Percentiles rank a stretch among this genome's conserved stretches.
These are phyloP conservation scores for Endocalyx cinctus DNA, from an alignment of 2,329 filamentous ascomycete species.

Conservation along the genomic window DNA sequence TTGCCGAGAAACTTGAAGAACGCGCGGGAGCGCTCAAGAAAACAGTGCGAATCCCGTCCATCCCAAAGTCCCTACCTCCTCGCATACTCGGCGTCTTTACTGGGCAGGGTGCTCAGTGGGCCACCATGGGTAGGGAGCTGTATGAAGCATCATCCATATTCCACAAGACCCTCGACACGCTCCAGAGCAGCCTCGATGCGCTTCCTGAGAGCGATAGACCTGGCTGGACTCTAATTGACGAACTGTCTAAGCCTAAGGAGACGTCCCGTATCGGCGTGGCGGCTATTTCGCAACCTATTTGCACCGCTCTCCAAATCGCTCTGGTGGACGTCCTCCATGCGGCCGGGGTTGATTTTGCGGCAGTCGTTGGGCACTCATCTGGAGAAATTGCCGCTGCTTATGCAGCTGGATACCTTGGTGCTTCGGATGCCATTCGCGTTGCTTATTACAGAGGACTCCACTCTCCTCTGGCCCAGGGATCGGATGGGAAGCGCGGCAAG, in stretches of 20 bases:
- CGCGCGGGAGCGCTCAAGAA: background rate
- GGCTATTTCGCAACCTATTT: constrained; percentile 23
- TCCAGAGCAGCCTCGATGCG: constrained; percentile 6
- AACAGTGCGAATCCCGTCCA: background rate
- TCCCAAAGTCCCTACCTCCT: constrained; percentile 1
- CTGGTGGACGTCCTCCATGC: constrained; percentile 30
- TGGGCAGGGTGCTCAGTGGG: constrained; percentile 42
- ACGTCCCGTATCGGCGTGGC: constrained; percentile 7
- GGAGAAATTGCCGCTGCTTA: constrained; percentile 39
- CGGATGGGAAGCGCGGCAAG: constrained; percentile 3
- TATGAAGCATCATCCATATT: constrained; percentile 8
- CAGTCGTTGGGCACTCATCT: constrained; percentile 33
- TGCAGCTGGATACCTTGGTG: constrained; percentile 24
- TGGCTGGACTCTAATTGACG: background rate
- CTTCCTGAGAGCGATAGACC: constrained; percentile 6
- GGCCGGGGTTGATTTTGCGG: constrained; percentile 12
- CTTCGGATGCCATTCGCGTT: constrained; percentile 26
- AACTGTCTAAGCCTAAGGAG: constrained; percentile 2
- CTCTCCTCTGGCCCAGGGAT: constrained; percentile 10
- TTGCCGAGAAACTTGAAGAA: background rate
- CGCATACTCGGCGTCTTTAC: constrained; percentile 31
- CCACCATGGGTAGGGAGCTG: constrained; percentile 32
- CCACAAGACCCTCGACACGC: too few relatives aligned
- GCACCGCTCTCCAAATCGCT: constrained; percentile 28
- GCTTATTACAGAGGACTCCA: constrained; percentile 31